Conservation (phyloP, 352 stramenopile genomes). For the Discostella stelligera region DNA sequence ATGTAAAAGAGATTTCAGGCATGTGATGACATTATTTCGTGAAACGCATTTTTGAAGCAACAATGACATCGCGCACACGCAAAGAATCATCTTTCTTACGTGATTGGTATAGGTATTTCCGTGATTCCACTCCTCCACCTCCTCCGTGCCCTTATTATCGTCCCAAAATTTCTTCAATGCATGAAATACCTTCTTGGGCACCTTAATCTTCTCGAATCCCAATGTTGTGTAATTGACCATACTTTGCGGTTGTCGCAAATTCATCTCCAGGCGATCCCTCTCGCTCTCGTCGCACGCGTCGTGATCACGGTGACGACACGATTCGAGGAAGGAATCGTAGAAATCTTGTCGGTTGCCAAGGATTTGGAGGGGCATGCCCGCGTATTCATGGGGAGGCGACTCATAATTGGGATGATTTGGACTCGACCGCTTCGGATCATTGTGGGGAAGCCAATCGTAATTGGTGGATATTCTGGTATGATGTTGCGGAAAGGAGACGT, state of each 20-base stretch:
- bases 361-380: slow-evolving; percentile 26
- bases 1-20: not conserved
- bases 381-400: slow-evolving; percentile 5
- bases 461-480: slow-evolving; percentile 46
- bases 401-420: slow-evolving; percentile 11
- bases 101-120: slow-evolving; percentile 80
- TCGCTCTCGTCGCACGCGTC: slow-evolving; percentile 56
- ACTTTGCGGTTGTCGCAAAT: slow-evolving; percentile 56
- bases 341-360: slow-evolving; percentile 42
- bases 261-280: slow-evolving; percentile 68
- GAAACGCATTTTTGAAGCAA: too few relatives aligned
- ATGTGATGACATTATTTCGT: too few relatives aligned
- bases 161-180: slow-evolving; percentile 75
- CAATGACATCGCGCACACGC: too few relatives aligned
- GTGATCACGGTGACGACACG: slow-evolving; percentile 33
- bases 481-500: slow-evolving; percentile 70
- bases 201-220: slow-evolving; percentile 69
- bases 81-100: slow-evolving; percentile 16
- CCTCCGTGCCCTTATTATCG: slow-evolving; percentile 63
- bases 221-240: slow-evolving; percentile 69
- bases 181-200: slow-evolving; percentile 54
- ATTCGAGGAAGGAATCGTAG: slow-evolving; percentile 47
- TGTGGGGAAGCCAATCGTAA: slow-evolving; percentile 27
- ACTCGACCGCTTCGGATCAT: not conserved
- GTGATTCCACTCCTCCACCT: slow-evolving; percentile 69